Base-by-base conservation (phyloP, 306 rosid genomes). In the Citrullus mucosospermus region DNA sequence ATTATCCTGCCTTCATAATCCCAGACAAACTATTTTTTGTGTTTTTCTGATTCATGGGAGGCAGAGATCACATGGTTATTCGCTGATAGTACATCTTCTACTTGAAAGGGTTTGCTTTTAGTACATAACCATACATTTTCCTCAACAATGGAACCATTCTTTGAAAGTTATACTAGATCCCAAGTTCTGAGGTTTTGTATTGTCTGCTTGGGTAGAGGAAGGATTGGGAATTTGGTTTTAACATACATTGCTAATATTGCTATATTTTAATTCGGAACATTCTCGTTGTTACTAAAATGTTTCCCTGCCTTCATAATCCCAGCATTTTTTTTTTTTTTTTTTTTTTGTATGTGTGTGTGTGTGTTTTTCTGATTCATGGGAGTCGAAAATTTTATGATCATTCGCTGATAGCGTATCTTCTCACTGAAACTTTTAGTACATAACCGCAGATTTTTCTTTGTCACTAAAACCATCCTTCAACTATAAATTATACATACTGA, bases 41-140 rank as follows among this genome's bases (percentile, higher is more conserved):
- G 67, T 78, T 82, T 83, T 83, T 75, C 87, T 84, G 86, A 80
- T 88, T 82, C 86, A 82, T 82, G 85, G 84, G 89, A 76, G 82
- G 90, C 84, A 75, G 78, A 80, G 41, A 53, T 72, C 39, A 25
- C 77, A 4, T 83, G 73, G 82, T 68, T 62, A 81, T 60, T 89
- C 85, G 76, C 86, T 55, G 84, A 86, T 85, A 51, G 88, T 58
- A 11, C 75, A 80, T 80, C 83, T 85, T 83, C 20, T 72, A 48
- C 77, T 75, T 78, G 59, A 78, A 82, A 80, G 69, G 79, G 70
- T 39, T 75, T 43, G 91, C 83, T 84, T 34, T 79, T 83, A 78
- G 88, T 86, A 77, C 60, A 83, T 82, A 13, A 62, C 79, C 73
- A 48, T 12, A 83, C 56, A 78, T 48, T 9, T 39, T 68, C 5